phyloP scores from a whole-genome alignment of 2,329 filamentous ascomycete species.

The Aurifilum marmelostoma region DNA sequence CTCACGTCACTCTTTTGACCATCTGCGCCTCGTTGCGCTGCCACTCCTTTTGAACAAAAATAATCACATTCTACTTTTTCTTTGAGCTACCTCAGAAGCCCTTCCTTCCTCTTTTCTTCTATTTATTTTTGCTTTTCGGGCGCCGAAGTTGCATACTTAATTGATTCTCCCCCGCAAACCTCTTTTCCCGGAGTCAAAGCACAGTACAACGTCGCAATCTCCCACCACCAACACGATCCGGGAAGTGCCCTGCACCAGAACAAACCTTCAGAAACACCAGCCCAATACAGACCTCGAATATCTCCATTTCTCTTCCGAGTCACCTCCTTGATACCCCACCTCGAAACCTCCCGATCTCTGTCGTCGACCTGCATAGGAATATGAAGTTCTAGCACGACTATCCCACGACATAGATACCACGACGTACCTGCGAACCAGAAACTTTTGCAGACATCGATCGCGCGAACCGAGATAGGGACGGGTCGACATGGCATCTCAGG shows the following conservation, averaged over 20 bases:
- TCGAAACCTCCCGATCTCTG: background rate
- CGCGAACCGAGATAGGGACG: background rate
- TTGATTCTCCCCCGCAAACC: background rate
- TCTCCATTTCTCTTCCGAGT: background rate
- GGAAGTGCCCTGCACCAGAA: slow-evolving; percentile 9
- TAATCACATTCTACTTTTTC: background rate
- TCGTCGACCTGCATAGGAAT: slow-evolving; percentile 9
- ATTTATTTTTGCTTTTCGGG: background rate
- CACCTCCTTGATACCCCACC: slow-evolving; percentile 7
- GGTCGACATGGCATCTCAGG: slow-evolving; percentile 44
- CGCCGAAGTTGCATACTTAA: slow-evolving; percentile 2
- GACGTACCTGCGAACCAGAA: slow-evolving; percentile 1
- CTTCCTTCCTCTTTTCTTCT: background rate
- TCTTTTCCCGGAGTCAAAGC: background rate
- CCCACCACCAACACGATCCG: slow-evolving; percentile 7
- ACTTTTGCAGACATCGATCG: background rate
- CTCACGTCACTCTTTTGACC: slow-evolving; percentile 12
- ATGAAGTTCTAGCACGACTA: slow-evolving; percentile 20
- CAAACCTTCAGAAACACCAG: background rate
- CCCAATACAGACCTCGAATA: background rate
- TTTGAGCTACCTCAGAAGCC: background rate
- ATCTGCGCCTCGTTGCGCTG: slow-evolving; percentile 19
- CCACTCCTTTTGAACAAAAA: slow-evolving; percentile 17
- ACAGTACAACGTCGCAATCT: slow-evolving; percentile 21
- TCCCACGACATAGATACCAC: slow-evolving; percentile 11